A percentile compares a stretch with the other conserved stretches of the same genome.
Conservation (phyloP, 2,329 filamentous ascomycete genomes). For the Pestalotiopsis sp. region DNA sequence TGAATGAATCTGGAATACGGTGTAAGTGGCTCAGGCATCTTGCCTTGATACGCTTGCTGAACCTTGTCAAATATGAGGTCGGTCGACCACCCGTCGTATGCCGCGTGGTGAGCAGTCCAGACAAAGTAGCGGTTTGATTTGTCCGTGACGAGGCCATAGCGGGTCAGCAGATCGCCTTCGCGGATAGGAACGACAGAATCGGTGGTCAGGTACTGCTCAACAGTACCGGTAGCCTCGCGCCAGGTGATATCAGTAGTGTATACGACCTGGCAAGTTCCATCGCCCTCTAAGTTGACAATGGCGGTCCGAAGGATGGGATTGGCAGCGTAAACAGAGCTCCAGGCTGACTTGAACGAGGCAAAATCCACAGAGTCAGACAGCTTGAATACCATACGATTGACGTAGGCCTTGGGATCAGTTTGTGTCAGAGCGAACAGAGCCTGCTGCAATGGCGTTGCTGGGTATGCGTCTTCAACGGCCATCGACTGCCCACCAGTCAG, state of each 20-base stretch:
- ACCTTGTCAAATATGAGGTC: conserved; percentile 2
- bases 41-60: conserved; percentile 1
- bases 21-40: neutral
- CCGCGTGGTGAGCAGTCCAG: conserved; percentile 13
- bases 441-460: conserved; percentile 25
- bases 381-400: conserved; percentile 20
- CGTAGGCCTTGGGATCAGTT: conserved; percentile 26
- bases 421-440: conserved; percentile 28
- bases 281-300: conserved; percentile 14
- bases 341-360: conserved; percentile 15
- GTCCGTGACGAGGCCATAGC: conserved; percentile 8
- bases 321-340: conserved; percentile 8
- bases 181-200: neutral
- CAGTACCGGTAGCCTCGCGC: neutral
- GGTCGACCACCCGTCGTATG: conserved; percentile 13
- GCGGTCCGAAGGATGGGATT: conserved; percentile 22
- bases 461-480: conserved; percentile 1
- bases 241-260: neutral
- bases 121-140: conserved; percentile 3
- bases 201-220: neutral
- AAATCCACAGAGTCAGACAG: conserved; percentile 8
- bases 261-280: conserved; percentile 10
- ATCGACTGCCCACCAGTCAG: neutral
- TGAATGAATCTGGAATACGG: neutral
- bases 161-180: conserved; percentile 6